Percentiles rank a stretch among this genome's conserved stretches.
Conservation (phyloP, 1,139 yeast genomes). For the Geotrichum cucujoidarum region DNA sequence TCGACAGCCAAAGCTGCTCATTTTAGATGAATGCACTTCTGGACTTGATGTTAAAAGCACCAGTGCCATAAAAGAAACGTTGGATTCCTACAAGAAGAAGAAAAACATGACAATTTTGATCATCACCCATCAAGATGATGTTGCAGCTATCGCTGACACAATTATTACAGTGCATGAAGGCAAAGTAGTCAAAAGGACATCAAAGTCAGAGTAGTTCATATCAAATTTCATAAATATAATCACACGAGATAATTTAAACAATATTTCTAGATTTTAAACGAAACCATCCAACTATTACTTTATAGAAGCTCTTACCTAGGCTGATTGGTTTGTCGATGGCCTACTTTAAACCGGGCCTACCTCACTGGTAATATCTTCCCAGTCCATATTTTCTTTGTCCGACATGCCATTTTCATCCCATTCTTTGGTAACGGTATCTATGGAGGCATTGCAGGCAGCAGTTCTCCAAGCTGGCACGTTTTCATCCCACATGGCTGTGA, state of each 20-base stretch:
- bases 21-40: conserved; percentile 71
- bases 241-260: too few relatives aligned
- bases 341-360: too few relatives aligned
- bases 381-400: too few relatives aligned
- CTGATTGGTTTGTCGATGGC: too few relatives aligned
- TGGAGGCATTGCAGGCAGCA: conserved; percentile 32
- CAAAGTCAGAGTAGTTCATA: neutral
- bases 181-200: neutral
- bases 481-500: conserved; percentile 56
- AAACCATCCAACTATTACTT: too few relatives aligned
- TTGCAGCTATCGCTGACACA: conserved; percentile 46
- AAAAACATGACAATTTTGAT: conserved; percentile 60
- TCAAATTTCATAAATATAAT: too few relatives aligned
- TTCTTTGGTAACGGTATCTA: too few relatives aligned
- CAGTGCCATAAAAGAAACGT: conserved; percentile 30
- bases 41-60: conserved; percentile 64
- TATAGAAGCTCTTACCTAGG: too few relatives aligned
- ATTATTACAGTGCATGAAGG: conserved; percentile 23
- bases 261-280: too few relatives aligned
- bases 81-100: conserved; percentile 54
- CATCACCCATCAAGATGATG: conserved; percentile 81
- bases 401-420: too few relatives aligned
- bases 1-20: conserved; percentile 52
- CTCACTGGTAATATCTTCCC: too few relatives aligned
- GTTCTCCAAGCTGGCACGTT: conserved; percentile 59